Percentiles rank a stretch among this genome's conserved stretches.
phyloP scores from a whole-genome alignment of 2,329 filamentous ascomycete genomes.

The Verticillium alfalfae region DNA sequence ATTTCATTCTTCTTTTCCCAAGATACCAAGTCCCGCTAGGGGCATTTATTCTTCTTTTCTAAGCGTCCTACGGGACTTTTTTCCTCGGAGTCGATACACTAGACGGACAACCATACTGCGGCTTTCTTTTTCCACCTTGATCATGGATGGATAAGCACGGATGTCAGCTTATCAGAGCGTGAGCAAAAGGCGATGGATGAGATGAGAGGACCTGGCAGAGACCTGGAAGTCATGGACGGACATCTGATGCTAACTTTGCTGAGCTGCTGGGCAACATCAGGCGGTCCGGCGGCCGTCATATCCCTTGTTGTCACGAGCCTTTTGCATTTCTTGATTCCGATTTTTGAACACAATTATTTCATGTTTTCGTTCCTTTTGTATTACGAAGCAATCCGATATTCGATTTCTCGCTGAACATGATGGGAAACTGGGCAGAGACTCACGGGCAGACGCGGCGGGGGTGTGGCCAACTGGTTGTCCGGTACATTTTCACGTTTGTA shows the following conservation, averaged over 20 bases:
- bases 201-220: too few species aligned
- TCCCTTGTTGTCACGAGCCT: neutral
- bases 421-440: conserved; percentile 3
- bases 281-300: neutral
- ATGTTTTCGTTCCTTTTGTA: neutral
- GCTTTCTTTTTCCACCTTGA: neutral
- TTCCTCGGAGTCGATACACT: neutral
- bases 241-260: neutral
- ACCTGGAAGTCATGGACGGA: too few species aligned
- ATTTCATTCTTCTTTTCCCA: conserved; percentile 3
- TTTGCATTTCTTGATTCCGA: neutral
- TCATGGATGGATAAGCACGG: neutral
- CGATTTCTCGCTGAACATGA: neutral
- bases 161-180: neutral
- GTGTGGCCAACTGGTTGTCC: neutral
- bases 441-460: conserved; percentile 7
- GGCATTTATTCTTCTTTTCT: conserved; percentile 8
- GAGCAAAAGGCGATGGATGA: neutral
- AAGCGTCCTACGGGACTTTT: conserved; percentile 2
- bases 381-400: neutral
- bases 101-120: neutral
- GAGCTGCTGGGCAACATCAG: neutral
- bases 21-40: conserved; percentile 13
- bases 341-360: neutral
- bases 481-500: neutral